phyloP scores from a whole-genome alignment of 495 filamentous ascomycete genomes.

The Penicillium diatomitis region DNA sequence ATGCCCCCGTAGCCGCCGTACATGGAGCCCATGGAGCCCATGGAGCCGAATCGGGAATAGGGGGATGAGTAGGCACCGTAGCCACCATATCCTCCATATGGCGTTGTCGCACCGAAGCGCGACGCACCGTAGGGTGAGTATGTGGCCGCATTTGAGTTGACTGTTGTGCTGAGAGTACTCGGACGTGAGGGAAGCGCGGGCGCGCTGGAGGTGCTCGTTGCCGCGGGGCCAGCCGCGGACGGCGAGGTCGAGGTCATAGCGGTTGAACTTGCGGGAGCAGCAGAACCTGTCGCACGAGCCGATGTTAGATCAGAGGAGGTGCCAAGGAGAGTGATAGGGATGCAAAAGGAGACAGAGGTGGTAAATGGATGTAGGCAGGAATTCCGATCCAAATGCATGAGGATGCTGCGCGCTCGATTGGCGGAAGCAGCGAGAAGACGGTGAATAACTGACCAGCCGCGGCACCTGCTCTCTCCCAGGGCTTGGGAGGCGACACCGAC shows the following conservation, averaged over 20 bases:
- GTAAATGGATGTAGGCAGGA: not conserved
- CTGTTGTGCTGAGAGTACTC: slow-evolving; percentile 62
- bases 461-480: slow-evolving; percentile 79
- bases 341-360: not conserved
- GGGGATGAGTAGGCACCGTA: slow-evolving; percentile 49
- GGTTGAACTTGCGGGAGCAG: slow-evolving; percentile 30
- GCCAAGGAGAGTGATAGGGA: not conserved
- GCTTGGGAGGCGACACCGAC: slow-evolving; percentile 82
- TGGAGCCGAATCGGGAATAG: slow-evolving; percentile 58
- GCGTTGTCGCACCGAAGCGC: slow-evolving; percentile 41
- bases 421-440: not conserved
- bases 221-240: slow-evolving; percentile 32
- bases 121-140: slow-evolving; percentile 68
- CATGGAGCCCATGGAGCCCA: slow-evolving; percentile 46
- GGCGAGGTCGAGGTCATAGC: slow-evolving; percentile 32
- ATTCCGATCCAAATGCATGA: too few relatives aligned
- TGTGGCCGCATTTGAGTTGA: slow-evolving; percentile 73
- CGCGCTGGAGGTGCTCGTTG: slow-evolving; percentile 38
- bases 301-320: not conserved
- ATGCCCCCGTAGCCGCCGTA: slow-evolving; percentile 49
- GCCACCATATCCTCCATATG: slow-evolving; percentile 41
- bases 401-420: not conserved
- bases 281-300: slow-evolving; percentile 20
- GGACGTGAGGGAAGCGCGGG: slow-evolving; percentile 78
- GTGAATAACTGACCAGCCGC: slow-evolving; percentile 39